A percentile compares a stretch with the other conserved stretches of the same genome.
Conservation (phyloP, 2,329 filamentous ascomycete genomes). For the Penicillium rolfsii region DNA sequence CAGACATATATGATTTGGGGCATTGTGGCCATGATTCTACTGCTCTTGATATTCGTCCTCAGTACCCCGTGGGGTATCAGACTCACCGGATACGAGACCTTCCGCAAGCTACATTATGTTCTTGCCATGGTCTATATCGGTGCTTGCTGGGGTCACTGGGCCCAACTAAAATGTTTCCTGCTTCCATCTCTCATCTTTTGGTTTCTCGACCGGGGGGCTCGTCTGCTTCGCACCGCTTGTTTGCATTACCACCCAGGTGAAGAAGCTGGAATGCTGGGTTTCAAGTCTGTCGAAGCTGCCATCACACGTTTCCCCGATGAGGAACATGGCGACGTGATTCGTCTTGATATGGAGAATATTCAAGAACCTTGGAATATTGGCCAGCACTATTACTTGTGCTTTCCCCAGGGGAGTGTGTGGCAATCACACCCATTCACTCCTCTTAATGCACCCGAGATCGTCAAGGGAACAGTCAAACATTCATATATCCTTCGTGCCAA, state of each 20-base stretch:
- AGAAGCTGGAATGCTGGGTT: slow-evolving; percentile 28
- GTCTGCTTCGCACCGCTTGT: slow-evolving; percentile 61
- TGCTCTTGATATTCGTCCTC: slow-evolving; percentile 64
- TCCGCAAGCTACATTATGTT: slow-evolving; percentile 73
- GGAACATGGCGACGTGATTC: slow-evolving; percentile 64
- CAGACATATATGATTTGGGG: slow-evolving; percentile 75
- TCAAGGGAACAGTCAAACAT: slow-evolving; percentile 28
- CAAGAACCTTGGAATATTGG: slow-evolving; percentile 67
- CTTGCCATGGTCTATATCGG: slow-evolving; percentile 75
- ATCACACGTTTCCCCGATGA: slow-evolving; percentile 59
- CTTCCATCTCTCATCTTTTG: slow-evolving; percentile 68
- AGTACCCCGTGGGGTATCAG: slow-evolving; percentile 64
- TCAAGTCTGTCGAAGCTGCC: slow-evolving; percentile 44
- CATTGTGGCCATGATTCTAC: slow-evolving; percentile 66
- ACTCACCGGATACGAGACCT: slow-evolving; percentile 74
- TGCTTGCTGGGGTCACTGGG: slow-evolving; percentile 76
- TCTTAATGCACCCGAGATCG: slow-evolving; percentile 55
- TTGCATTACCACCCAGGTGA: slow-evolving; percentile 53
- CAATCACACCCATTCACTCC: slow-evolving; percentile 74
- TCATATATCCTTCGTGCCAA: slow-evolving; percentile 56
- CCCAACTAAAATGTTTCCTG: slow-evolving; percentile 68
- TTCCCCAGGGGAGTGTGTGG: slow-evolving; percentile 68
- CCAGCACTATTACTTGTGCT: slow-evolving; percentile 73
- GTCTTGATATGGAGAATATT: slow-evolving; percentile 66
- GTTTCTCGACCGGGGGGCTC: slow-evolving; percentile 64